Conservation (phyloP, 2,329 filamentous ascomycete genomes). For the Decorospora gaudefroyi region DNA sequence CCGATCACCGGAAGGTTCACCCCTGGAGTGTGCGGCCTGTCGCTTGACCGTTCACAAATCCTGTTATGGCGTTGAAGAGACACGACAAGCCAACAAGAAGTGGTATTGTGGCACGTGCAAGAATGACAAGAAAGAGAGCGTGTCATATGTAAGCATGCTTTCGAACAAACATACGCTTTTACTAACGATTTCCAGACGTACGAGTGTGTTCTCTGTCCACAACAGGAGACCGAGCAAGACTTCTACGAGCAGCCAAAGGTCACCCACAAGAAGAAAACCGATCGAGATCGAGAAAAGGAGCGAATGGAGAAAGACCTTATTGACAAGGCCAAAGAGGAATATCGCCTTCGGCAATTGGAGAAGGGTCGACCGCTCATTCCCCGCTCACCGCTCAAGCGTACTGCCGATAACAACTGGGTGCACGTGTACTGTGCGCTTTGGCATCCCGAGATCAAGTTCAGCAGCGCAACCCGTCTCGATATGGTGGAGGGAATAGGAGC, state of each 20-base stretch:
- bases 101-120: constrained; percentile 96
- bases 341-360: constrained; percentile 80
- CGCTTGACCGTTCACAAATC: constrained; percentile 86
- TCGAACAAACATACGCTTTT: background rate
- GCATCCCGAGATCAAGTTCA: constrained; percentile 92
- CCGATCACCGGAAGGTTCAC: constrained; percentile 63
- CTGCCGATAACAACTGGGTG: constrained; percentile 97
- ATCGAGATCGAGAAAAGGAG: constrained; percentile 89
- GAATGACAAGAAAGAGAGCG: constrained; percentile 88
- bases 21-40: constrained; percentile 80
- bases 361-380: constrained; percentile 81
- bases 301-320: constrained; percentile 82
- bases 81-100: constrained; percentile 67
- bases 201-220: constrained; percentile 88
- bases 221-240: constrained; percentile 79
- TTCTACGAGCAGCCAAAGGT: constrained; percentile 81
- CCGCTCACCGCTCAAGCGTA: constrained; percentile 89
- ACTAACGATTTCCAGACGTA: constrained; percentile 65
- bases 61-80: constrained; percentile 85
- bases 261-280: constrained; percentile 84
- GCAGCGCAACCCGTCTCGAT: constrained; percentile 77
- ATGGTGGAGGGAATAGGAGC: constrained; percentile 80
- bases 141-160: constrained; percentile 73
- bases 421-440: constrained; percentile 92
- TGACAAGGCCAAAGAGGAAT: constrained; percentile 76